Base-by-base conservation (phyloP, 2,329 filamentous ascomycete species). In the Stagonosporopsis chrysanthemi region DNA sequence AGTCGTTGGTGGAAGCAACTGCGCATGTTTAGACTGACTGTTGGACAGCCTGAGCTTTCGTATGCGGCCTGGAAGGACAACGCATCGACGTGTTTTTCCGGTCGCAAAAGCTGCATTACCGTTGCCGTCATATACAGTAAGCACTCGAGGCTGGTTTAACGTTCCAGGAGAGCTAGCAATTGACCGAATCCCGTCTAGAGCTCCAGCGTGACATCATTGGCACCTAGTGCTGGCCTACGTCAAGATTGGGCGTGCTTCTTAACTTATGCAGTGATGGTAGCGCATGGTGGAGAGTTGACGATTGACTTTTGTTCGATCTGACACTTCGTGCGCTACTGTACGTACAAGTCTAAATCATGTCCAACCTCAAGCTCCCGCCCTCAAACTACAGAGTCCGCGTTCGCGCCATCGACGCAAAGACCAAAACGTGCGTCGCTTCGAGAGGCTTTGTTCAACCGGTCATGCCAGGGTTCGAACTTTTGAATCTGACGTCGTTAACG, bases 401-500 rank as follows among this genome's bases (percentile, higher is more conserved):
- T 31, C 41, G 41, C 9, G 41, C 41, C 2, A 43, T 43, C 15
- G 41, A 43, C 28, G 6, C 41, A 29, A 43, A 43, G 26, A 29
- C 24, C 41, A 29, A 15, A 15, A 43, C 17, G 24, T 43, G 35
- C 11, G 24, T 48, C 14, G 35, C 45, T 23, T 40, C 45, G 12
- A n/a, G 35, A 48, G 45, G 35, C 4, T 40, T 31, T 12, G n/a
- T 31, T 17, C n/a, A 40, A 12, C 35, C 24, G 4, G 5, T 48
- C 23, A 17, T 12, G 7, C 4, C 35, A 23, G 45, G 35, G 2
- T 40, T 48, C 6, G 46, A 49, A n/a, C 22, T 31, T 7, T 11
- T n/a, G 35, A 33, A 40, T 15, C 12, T n/a, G 17, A 14, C 19
- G n/a, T 49, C 46, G 9, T 49, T 61, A 6, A 59, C 28, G 28